These are phyloP conservation scores for Taphrina pruni DNA, from an alignment of 1,139 yeast species.

Conservation along the genomic window DNA sequence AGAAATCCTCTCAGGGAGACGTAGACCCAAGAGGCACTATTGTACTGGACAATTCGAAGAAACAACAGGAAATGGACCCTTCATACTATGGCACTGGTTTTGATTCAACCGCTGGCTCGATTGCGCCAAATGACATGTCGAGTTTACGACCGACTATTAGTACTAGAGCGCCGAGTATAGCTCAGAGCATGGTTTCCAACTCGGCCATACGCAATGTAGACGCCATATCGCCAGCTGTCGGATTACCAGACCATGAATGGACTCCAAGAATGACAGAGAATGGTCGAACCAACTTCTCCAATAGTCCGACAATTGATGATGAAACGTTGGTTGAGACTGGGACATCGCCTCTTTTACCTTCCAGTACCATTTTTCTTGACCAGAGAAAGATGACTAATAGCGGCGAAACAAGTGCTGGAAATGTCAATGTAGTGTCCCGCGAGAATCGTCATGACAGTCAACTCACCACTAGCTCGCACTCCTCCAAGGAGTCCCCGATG, in stretches of 20 bases:
- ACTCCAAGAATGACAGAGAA: conserved; percentile 2
- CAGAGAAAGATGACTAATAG: background rate
- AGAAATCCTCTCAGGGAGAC: conserved; percentile 7
- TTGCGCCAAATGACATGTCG: conserved; percentile 22
- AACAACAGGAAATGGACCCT: background rate
- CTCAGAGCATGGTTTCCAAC: conserved; percentile 30
- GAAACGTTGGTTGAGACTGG: background rate
- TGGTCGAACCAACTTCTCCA: background rate
- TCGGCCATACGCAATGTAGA: conserved; percentile 33
- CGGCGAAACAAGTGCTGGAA: background rate
- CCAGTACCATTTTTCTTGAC: too few species aligned
- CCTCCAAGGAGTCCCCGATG: conserved; percentile 31
- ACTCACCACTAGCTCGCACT: conserved; percentile 6
- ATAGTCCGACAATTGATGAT: background rate
- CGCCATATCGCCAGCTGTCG: conserved; percentile 7
- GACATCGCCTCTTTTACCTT: too few species aligned
- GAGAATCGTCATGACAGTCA: background rate
- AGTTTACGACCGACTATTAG: conserved; percentile 35
- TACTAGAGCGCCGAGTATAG: conserved; percentile 35
- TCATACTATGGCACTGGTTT: background rate
- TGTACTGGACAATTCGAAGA: background rate
- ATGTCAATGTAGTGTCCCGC: background rate
- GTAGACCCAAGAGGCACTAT: background rate
- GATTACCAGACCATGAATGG: background rate
- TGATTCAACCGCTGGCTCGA: background rate